These are phyloP conservation scores for Omphalea diandra DNA, from an alignment of 441 rosid genomes.

Conservation along the genomic window DNA sequence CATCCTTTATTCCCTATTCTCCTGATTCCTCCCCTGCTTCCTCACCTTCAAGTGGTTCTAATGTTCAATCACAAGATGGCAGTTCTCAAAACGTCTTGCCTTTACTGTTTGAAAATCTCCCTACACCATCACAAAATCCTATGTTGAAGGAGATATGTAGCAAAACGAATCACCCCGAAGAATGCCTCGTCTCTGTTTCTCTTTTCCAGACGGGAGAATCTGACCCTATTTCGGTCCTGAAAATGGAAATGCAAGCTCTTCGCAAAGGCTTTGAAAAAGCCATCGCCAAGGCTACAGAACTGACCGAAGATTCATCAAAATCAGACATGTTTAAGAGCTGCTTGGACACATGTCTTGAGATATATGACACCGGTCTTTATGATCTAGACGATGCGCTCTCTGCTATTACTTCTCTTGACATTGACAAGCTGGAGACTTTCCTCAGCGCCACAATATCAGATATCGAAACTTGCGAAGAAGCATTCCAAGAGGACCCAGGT, in stretches of 20 bases:
- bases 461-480: conserved; percentile 25
- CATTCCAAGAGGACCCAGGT: conserved; percentile 21
- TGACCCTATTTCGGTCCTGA: conserved; percentile 20
- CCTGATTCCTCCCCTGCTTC: no score
- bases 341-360: conserved; percentile 30
- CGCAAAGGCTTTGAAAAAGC: conserved; percentile 6
- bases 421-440: conserved; percentile 16
- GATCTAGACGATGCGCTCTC: conserved; percentile 17
- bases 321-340: conserved; percentile 4
- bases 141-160: conserved; percentile 15
- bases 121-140: not conserved
- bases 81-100: not conserved
- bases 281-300: not conserved
- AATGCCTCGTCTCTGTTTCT: conserved; percentile 14
- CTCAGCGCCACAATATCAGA: conserved; percentile 26
- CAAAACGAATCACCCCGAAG: conserved; percentile 12
- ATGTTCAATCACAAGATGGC: no score
- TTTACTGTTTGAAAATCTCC: not conserved
- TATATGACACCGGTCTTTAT: conserved; percentile 24
- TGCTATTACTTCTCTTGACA: conserved; percentile 21
- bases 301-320: conserved; percentile 13
- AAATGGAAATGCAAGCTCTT: conserved; percentile 21
- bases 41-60: no score
- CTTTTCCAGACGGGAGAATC: conserved; percentile 4
- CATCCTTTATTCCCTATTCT: no score